phyloP scores from a whole-genome alignment of 1,284 basidiomycete species.

The Takashimella tepidaria region DNA sequence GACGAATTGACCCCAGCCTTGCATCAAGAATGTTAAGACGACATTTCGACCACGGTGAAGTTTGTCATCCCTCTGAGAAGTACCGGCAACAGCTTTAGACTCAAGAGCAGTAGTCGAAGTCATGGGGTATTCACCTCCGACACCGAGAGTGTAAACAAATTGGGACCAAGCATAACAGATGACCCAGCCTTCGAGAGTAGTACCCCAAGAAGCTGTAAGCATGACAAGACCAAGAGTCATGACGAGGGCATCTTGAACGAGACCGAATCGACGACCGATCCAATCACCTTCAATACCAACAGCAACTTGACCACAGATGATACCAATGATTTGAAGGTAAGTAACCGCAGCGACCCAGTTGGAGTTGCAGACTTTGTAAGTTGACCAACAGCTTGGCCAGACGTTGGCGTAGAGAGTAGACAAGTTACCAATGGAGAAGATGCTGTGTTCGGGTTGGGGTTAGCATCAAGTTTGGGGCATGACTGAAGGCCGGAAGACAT shows the following conservation, averaged over 20 bases:
- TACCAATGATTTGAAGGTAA: conserved; percentile 46
- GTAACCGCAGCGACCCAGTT: conserved; percentile 50
- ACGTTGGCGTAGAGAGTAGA: conserved; percentile 50
- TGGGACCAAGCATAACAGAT: conserved; percentile 52
- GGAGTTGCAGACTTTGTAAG: conserved; percentile 47
- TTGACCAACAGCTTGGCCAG: conserved; percentile 53
- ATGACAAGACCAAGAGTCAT: conserved; percentile 52
- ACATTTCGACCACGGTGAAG: conserved; percentile 55
- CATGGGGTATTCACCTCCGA: conserved; percentile 56
- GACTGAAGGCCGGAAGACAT: not conserved
- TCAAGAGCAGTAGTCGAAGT: conserved; percentile 54
- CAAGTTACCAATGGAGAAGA: conserved; percentile 56
- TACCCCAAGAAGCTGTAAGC: conserved; percentile 55
- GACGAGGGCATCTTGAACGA: conserved; percentile 49
- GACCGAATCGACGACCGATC: conserved; percentile 53
- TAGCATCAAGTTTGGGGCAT: not conserved
- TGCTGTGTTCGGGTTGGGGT: conserved; percentile 28
- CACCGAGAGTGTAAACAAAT: conserved; percentile 53
- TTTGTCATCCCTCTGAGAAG: conserved; percentile 50
- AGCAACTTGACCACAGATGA: conserved; percentile 54
- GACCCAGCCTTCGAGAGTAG: conserved; percentile 53
- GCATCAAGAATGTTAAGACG: conserved; percentile 54
- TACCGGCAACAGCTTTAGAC: conserved; percentile 42
- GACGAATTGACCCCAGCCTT: conserved; percentile 54
- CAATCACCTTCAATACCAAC: conserved; percentile 57